These are phyloP conservation scores for Fusarium algeriense DNA, from an alignment of 2,329 filamentous ascomycete species.

Conservation along the genomic window DNA sequence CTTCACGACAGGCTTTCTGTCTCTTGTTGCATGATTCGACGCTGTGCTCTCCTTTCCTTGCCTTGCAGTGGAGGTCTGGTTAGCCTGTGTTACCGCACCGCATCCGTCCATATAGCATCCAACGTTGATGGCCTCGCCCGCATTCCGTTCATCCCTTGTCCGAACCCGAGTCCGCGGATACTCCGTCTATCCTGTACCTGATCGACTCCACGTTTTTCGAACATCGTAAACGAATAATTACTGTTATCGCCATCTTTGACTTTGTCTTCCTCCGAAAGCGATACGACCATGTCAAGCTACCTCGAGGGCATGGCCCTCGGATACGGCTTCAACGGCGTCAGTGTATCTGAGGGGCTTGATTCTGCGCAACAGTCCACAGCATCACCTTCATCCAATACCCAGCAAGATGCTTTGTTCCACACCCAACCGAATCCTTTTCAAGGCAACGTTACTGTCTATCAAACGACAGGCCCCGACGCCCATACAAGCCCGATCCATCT, in stretches of 20 bases:
- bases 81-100: constrained; percentile 14
- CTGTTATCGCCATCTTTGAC: constrained; percentile 1
- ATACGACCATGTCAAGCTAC: constrained; percentile 42
- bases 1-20: constrained; percentile 13
- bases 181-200: constrained; percentile 25
- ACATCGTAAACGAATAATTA: constrained; percentile 7
- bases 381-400: constrained; percentile 43
- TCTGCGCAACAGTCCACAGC: constrained; percentile 38
- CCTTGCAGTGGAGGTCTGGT: constrained; percentile 2
- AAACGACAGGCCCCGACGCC: constrained; percentile 56
- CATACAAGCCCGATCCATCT: constrained; percentile 53
- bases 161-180: constrained; percentile 17
- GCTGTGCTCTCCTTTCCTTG: background rate
- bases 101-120: background rate
- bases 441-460: constrained; percentile 55
- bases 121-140: constrained; percentile 32
- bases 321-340: constrained; percentile 46
- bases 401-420: constrained; percentile 35
- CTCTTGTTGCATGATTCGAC: constrained; percentile 26
- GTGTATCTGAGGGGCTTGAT: constrained; percentile 37
- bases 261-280: constrained; percentile 1
- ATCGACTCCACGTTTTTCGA: constrained; percentile 17
- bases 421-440: constrained; percentile 41
- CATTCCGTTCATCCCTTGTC: constrained; percentile 19
- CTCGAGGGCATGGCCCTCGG: constrained; percentile 39